Percentiles rank a stretch among this genome's conserved stretches.
phyloP scores from a whole-genome alignment of 177 flowering plant species.

The Vitis hybrid region DNA sequence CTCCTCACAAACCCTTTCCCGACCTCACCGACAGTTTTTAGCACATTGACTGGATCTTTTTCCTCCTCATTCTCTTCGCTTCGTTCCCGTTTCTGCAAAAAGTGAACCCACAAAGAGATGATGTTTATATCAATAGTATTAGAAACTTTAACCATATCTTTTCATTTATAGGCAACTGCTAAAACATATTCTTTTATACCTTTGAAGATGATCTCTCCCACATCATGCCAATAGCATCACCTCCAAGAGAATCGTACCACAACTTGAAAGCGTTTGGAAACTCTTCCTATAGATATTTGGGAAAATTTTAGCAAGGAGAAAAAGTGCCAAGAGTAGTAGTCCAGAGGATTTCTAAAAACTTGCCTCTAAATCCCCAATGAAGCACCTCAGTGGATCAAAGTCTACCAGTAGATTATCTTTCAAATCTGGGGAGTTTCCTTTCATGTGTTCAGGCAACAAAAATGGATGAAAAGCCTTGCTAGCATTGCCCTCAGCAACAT shows the following conservation, averaged over 20 bases:
- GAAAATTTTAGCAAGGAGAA: slow-evolving; percentile 2
- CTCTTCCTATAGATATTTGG: slow-evolving; percentile 48
- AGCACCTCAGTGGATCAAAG: slow-evolving; percentile 83
- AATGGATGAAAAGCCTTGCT: slow-evolving; percentile 71
- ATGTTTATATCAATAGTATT: background rate
- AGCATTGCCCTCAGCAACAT: slow-evolving; percentile 62
- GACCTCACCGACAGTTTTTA: slow-evolving; percentile 62
- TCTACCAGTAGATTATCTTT: slow-evolving; percentile 66
- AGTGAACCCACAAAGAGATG: background rate
- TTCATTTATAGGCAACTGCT: no score
- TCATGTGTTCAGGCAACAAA: slow-evolving; percentile 39
- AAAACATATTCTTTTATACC: slow-evolving; percentile 36
- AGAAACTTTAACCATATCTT: background rate
- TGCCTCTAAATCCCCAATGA: slow-evolving; percentile 70
- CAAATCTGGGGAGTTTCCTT: slow-evolving; percentile 40
- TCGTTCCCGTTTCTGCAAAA: slow-evolving; percentile 65
- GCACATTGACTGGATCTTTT: slow-evolving; percentile 35
- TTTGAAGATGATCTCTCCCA: slow-evolving; percentile 59
- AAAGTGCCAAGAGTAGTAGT: background rate
- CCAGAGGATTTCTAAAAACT: slow-evolving; percentile 12
- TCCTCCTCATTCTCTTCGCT: slow-evolving; percentile 45
- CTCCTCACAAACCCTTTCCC: slow-evolving; percentile 88
- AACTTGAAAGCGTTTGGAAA: slow-evolving; percentile 52
- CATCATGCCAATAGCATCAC: slow-evolving; percentile 91
- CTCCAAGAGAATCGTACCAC: slow-evolving; percentile 94